Base-by-base conservation (phyloP, 257 asterid species). In the Solanum corneliomulleri region DNA sequence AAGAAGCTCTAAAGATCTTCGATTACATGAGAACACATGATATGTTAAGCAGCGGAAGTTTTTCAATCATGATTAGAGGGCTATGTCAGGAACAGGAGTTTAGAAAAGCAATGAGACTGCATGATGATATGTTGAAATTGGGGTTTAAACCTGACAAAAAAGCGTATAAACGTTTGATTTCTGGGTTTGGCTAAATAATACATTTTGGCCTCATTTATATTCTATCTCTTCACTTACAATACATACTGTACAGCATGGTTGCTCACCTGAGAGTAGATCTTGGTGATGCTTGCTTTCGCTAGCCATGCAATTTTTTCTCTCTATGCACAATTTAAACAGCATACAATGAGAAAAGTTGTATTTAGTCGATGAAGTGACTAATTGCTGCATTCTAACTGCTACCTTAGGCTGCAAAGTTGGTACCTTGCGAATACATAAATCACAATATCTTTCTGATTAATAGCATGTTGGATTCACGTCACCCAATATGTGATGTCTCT, bases 51-150 rank as follows among this genome's bases (percentile, higher is more conserved):
- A 88, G 95, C 82, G 95, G 85, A 41, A 93, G 95, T 87, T 94
- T 92, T 89, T 86, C 88, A 64, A n/a, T 91, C 37, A 89, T 93
- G 95, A 91, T 96, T 39, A 86, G 90, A 56, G 94, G 94, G 87
- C 93, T 95, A 15, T 94, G 98, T 81, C 71, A 23, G 23, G 95
- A 74, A 39, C 91, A 93, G 72, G 94, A 95, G 72, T 58, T 92
- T 86, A 92, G 96, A 88, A 90, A 84, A 88, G 99, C 98, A 80
- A 96, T 95, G 98, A 93, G 88, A 86, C 86, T 93, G 31, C 99
- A 96, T 9, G 98, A 95, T 83, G 94, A 92, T 33, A 96, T 96
- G 99, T 41, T 95, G 89, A 91, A 89, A 80, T 47, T 92, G 89
- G 98, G 95, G 87, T 93, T 92, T 56, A 95, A 93, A 86, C 99